Conservation (phyloP, 495 filamentous ascomycete species). For the Daldinia vernicosa region DNA sequence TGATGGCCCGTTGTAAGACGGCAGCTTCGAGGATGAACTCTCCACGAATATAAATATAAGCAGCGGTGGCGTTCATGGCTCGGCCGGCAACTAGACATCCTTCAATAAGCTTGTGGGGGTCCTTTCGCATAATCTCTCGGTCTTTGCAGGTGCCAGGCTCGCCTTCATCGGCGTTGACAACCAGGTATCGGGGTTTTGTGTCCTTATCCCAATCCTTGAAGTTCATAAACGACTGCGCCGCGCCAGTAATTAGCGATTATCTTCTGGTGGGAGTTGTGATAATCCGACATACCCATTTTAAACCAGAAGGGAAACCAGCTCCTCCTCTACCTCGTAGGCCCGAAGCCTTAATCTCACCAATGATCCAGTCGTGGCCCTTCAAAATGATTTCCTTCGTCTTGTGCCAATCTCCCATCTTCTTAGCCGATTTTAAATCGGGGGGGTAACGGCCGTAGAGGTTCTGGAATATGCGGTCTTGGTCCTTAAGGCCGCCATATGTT, state of each 20-base stretch:
- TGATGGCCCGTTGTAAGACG: constrained; percentile 90
- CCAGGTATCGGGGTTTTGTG: constrained; percentile 91
- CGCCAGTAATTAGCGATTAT: constrained; percentile 36
- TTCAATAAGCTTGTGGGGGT: constrained; percentile 97
- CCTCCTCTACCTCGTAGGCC: constrained; percentile 95
- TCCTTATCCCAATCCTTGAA: constrained; percentile 99
- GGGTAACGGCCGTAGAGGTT: constrained; percentile 96
- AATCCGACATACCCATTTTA: constrained; percentile 87
- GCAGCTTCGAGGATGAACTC: constrained; percentile 98
- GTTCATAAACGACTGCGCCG: constrained; percentile 94
- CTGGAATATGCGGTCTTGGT: constrained; percentile 98
- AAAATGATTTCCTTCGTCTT: constrained; percentile 98
- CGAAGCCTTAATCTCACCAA: constrained; percentile 94
- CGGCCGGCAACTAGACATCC: constrained; percentile 96
- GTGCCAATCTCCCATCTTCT: constrained; percentile 99
- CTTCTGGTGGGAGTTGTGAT: background rate
- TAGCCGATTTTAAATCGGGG: constrained; percentile 88
- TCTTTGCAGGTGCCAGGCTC: constrained; percentile 99
- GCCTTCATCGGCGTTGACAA: constrained; percentile 98
- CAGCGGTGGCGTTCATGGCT: constrained; percentile 96
- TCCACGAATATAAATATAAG: constrained; percentile 99
- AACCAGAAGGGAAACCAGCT: constrained; percentile 94
- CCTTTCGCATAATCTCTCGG: constrained; percentile 99
- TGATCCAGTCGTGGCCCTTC: constrained; percentile 99
- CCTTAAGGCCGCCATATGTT: constrained; percentile 83